Evolutionary conservation across 1,284 basidiomycete genomes (phyloP), one percentile per base, ranked within the genome.

Genomic region (Austroboletus novae-zelandiae): DNA sequence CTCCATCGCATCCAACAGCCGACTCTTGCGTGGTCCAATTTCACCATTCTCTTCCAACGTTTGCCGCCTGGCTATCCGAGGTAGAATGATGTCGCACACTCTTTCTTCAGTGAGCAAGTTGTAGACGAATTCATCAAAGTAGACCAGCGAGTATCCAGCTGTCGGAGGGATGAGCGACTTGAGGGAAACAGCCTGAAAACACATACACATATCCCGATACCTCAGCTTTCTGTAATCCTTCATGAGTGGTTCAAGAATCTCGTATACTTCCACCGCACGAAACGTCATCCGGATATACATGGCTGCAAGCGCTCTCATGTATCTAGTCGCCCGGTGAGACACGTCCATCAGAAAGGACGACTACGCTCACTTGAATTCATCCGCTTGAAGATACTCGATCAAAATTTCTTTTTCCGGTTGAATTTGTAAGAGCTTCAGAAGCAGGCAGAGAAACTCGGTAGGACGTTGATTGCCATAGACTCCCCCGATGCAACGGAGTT

Each of bases 401-500:
- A 99, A 69, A 54, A 99, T 98, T 69, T 96, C 93, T 66, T 94
- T 94, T 71, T 98, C 92, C 1, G 97, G 97, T 66, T 99, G 96
- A 43, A 99, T 86, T 71, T 99, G 97, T 27, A 99, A 76, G 48
- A 99, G 78, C 69, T 99, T 99, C 58, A 98, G 77, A 27, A 95
- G 80, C 23, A 99, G 77, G 65, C 91, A 96, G 42, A 98, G 75
- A 71, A 95, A 98, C 60, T 92, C 84, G 6, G 93, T 97, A 1
- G 94, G 94, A 43, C 88, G 83, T 62, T 95, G 90, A 71, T 96
- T 96, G 46, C 86, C 88, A 70, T 91, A 97, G 25, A 94, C 94
- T 14, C 97, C 97, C 8, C 97, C 97, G 50, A 99, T 87, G 59
- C 78, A 84, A 40, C 83, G 83, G 17, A 96, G 71, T 52, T 86